These are phyloP conservation scores for Syzygium aqueum DNA, from an alignment of 345 rosid genomes.

Conservation along the genomic window DNA sequence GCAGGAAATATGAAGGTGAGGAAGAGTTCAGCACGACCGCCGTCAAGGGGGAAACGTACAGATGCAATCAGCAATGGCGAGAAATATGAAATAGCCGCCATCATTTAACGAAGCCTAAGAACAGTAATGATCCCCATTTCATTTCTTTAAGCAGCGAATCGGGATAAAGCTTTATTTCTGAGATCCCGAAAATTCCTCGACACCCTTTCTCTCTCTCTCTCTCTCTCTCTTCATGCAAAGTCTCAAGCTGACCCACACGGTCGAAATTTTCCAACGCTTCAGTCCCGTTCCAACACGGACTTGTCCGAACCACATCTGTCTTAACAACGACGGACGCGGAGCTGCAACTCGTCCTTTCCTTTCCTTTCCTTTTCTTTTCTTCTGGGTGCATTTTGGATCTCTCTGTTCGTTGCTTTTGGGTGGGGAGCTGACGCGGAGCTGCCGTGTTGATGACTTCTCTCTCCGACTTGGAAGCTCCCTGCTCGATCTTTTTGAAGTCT, in stretches of 20 bases:
- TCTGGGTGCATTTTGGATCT: neutral
- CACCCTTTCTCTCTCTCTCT: neutral
- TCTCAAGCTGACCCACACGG: neutral
- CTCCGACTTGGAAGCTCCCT: neutral
- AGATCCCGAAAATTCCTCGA: neutral
- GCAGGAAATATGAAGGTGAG: neutral
- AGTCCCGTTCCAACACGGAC: neutral
- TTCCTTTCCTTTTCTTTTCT: neutral
- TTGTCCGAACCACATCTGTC: neutral
- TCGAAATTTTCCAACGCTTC: neutral
- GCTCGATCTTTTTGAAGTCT: neutral
- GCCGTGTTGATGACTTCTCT: constrained; percentile 2
- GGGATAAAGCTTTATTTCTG: neutral
- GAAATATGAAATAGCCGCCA: neutral
- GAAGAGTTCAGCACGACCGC: neutral
- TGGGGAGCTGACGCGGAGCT: constrained; percentile 6
- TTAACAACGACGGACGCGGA: neutral
- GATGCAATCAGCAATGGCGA: neutral
- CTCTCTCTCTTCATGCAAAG: neutral
- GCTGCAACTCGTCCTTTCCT: neutral
- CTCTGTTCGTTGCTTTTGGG: neutral
- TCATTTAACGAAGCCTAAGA: neutral
- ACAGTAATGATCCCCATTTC: no score
- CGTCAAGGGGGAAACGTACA: neutral
- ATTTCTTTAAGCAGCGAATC: neutral